Percentiles rank a stretch among this genome's conserved stretches.
phyloP scores from a whole-genome alignment of 495 filamentous ascomycete genomes.

The Massariosphaeria phaeospora region DNA sequence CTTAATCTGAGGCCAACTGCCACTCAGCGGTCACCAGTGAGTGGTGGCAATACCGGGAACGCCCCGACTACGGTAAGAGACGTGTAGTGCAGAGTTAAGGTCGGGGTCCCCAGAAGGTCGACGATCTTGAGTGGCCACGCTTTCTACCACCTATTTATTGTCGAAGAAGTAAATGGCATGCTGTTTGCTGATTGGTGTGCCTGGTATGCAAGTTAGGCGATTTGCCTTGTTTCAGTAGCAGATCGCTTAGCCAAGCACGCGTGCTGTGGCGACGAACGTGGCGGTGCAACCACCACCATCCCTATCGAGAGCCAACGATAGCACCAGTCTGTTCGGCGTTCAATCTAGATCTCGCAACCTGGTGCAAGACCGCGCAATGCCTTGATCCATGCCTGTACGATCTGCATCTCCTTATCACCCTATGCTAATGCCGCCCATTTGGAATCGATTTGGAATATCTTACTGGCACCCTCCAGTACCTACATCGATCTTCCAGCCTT shows the following conservation, averaged over 20 bases:
- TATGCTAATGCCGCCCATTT: conserved; percentile 6
- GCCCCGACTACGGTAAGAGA: conserved; percentile 30
- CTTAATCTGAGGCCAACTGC: conserved; percentile 51
- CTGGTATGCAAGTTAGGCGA: background rate
- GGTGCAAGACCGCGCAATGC: conserved; percentile 3
- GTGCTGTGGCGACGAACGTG: conserved; percentile 1
- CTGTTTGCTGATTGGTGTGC: conserved; percentile 13
- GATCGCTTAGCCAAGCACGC: background rate
- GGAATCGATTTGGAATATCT: background rate
- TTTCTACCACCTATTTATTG: conserved; percentile 2
- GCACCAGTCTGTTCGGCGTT: too few species aligned
- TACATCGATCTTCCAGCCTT: too few species aligned
- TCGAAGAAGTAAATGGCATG: background rate
- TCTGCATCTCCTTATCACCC: background rate
- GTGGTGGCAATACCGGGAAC: conserved; percentile 9
- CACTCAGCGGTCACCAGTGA: conserved; percentile 3
- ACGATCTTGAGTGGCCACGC: background rate
- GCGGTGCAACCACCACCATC: background rate
- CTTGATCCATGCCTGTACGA: background rate
- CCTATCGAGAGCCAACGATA: background rate
- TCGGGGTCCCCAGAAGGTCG: background rate
- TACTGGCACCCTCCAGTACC: background rate
- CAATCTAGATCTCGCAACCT: background rate
- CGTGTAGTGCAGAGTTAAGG: conserved; percentile 17
- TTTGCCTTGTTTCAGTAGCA: conserved; percentile 4